phyloP scores from a whole-genome alignment of 805 yeast genomes.

The Cyberlindnera mycetangii region DNA sequence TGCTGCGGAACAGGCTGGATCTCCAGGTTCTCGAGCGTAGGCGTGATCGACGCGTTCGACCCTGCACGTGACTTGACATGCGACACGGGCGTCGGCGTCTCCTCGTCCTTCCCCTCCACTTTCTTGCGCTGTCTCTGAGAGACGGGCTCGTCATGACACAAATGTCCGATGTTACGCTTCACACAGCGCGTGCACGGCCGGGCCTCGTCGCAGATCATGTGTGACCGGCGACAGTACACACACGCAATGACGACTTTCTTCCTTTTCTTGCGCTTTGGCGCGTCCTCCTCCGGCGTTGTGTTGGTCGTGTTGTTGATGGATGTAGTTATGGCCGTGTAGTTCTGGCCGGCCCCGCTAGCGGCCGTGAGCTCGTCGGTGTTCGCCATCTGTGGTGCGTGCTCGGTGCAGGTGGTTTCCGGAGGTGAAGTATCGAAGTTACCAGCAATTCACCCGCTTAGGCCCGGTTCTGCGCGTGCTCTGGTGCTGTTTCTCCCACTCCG shows the following conservation, averaged over 20 bases:
- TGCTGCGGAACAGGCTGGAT: constrained; percentile 24
- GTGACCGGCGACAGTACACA: constrained; percentile 88
- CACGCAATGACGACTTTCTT: constrained; percentile 58
- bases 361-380: not conserved
- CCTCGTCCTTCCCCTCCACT: constrained; percentile 13
- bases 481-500: no score
- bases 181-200: constrained; percentile 79
- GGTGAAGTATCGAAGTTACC: no score
- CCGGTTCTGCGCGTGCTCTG: no score
- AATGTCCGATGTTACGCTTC: constrained; percentile 81
- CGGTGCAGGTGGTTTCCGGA: no score
- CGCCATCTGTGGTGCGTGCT: not conserved
- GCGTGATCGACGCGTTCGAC: constrained; percentile 4
- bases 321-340: not conserved
- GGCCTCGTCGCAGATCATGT: constrained; percentile 88
- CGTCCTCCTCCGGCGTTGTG: constrained; percentile 5
- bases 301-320: constrained; percentile 1
- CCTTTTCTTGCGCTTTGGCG: constrained; percentile 42
- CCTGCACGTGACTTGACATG: not conserved
- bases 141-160: constrained; percentile 47
- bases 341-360: not conserved
- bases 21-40: constrained; percentile 15
- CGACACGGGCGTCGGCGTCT: constrained; percentile 2
- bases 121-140: constrained; percentile 24
- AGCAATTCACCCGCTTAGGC: not conserved